These are phyloP conservation scores for Acmispon strigosus DNA, from an alignment of 306 rosid genomes.

Conservation along the genomic window DNA sequence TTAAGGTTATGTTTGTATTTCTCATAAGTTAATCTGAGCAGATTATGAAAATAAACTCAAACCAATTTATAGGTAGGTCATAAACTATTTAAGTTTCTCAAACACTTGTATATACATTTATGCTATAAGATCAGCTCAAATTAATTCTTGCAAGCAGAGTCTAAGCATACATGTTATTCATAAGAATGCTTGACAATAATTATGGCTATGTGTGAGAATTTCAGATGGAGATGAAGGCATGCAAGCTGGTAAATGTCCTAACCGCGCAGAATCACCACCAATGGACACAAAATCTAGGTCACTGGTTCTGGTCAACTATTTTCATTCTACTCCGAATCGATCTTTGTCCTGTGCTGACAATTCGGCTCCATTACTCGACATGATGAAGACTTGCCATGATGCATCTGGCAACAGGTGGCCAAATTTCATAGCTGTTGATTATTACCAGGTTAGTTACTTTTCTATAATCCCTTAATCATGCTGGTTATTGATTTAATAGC, in stretches of 20 bases:
- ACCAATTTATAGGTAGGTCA: no score
- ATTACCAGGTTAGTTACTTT: slow-evolving; percentile 49
- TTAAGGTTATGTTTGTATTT: no score
- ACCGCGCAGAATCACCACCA: slow-evolving; percentile 64
- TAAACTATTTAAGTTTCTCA: no score
- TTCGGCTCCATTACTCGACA: slow-evolving; percentile 56
- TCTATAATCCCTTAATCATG: not conserved
- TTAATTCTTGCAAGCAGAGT: no score
- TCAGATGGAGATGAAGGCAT: slow-evolving; percentile 86
- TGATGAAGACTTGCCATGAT: slow-evolving; percentile 53
- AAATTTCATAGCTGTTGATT: slow-evolving; percentile 92
- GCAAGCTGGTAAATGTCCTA: slow-evolving; percentile 62
- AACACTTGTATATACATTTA: no score
- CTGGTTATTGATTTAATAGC: not conserved
- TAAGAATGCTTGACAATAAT: no score
- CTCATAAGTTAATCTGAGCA: no score
- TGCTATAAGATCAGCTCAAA: no score
- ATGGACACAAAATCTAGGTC: slow-evolving; percentile 57
- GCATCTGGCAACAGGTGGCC: slow-evolving; percentile 82
- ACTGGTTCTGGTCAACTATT: slow-evolving; percentile 62
- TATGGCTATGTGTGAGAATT: slow-evolving; percentile 17
- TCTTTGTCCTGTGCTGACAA: slow-evolving; percentile 56
- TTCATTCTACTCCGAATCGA: slow-evolving; percentile 54
- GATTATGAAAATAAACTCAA: no score
- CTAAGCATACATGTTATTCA: no score